These are phyloP conservation scores for Leishmania braziliensis DNA, from an alignment of 208 protist species.

Conservation along the genomic window DNA sequence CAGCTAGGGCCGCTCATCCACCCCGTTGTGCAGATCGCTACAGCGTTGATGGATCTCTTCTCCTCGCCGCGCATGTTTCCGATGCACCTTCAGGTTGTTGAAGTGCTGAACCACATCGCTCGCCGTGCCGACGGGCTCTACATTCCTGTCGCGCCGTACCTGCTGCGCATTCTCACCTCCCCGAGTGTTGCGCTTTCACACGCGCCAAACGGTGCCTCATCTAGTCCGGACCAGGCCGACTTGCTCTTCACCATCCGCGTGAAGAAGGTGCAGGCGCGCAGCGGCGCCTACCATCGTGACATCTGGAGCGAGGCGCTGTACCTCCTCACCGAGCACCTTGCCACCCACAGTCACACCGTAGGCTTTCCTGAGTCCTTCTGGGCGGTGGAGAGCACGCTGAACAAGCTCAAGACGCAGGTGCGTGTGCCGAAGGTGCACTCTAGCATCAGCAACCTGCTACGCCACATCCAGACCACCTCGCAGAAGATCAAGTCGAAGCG, in stretches of 20 bases:
- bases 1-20: constrained; percentile 92
- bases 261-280: constrained; percentile 87
- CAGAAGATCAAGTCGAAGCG: constrained; percentile 70
- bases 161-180: constrained; percentile 93
- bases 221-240: constrained; percentile 57
- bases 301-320: constrained; percentile 86
- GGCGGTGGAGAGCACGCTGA: constrained; percentile 84
- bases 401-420: constrained; percentile 81
- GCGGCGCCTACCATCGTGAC: constrained; percentile 65
- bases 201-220: constrained; percentile 32
- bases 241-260: constrained; percentile 91
- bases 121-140: constrained; percentile 84
- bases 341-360: constrained; percentile 84
- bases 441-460: constrained; percentile 73
- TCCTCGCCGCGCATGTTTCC: constrained; percentile 94
- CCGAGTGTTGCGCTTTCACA: constrained; percentile 73
- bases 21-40: constrained; percentile 93
- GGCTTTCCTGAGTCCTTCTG: constrained; percentile 95
- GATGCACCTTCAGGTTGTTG: constrained; percentile 94
- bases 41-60: constrained; percentile 89
- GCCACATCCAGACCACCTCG: constrained; percentile 72
- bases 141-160: constrained; percentile 92
- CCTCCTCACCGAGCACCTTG: constrained; percentile 88
- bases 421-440: constrained; percentile 84
- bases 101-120: constrained; percentile 92